Percentiles rank a stretch among this genome's conserved stretches.
phyloP scores from a whole-genome alignment of 2,329 filamentous ascomycete genomes.

The Paraconiothyrium sp. region DNA sequence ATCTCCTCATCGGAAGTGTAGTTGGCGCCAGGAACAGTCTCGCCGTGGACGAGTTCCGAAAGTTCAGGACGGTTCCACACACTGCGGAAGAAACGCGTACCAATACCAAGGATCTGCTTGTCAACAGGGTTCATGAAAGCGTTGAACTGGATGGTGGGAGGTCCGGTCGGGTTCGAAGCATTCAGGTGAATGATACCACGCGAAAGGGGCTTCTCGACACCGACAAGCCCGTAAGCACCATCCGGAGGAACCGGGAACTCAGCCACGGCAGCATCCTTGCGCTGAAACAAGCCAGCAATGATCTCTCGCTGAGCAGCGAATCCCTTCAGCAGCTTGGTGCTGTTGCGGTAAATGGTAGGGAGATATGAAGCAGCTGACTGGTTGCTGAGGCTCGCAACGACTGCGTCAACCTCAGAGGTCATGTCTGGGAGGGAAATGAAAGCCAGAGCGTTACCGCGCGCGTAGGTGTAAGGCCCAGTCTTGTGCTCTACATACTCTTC shows the following conservation, averaged over 20 bases:
- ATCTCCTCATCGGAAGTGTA: slow-evolving; percentile 36
- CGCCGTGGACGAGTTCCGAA: slow-evolving; percentile 30
- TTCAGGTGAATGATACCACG: slow-evolving; percentile 49
- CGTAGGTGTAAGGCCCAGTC: slow-evolving; percentile 42
- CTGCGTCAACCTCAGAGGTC: slow-evolving; percentile 19
- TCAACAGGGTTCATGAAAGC: slow-evolving; percentile 43
- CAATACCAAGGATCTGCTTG: slow-evolving; percentile 40
- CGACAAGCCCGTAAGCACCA: slow-evolving; percentile 34
- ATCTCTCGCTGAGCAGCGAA: slow-evolving; percentile 34
- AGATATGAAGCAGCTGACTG: slow-evolving; percentile 37
- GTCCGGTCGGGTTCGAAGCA: slow-evolving; percentile 37
- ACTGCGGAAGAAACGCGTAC: slow-evolving; percentile 46
- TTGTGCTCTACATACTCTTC: slow-evolving; percentile 42
- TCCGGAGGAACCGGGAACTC: slow-evolving; percentile 50
- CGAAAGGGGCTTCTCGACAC: slow-evolving; percentile 45
- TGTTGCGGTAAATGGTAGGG: slow-evolving; percentile 34
- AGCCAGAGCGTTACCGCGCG: slow-evolving; percentile 35
- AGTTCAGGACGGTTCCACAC: slow-evolving; percentile 40
- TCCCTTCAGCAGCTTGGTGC: slow-evolving; percentile 31
- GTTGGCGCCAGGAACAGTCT: slow-evolving; percentile 35
- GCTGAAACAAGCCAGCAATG: slow-evolving; percentile 28
- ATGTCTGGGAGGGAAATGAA: slow-evolving; percentile 31
- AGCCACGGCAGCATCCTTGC: slow-evolving; percentile 32
- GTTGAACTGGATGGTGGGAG: slow-evolving; percentile 36
- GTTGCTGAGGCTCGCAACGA: slow-evolving; percentile 29